These are phyloP conservation scores for Lichtheimia ornata DNA, from an alignment of 371 early-diverging fungal species.

Conservation along the genomic window DNA sequence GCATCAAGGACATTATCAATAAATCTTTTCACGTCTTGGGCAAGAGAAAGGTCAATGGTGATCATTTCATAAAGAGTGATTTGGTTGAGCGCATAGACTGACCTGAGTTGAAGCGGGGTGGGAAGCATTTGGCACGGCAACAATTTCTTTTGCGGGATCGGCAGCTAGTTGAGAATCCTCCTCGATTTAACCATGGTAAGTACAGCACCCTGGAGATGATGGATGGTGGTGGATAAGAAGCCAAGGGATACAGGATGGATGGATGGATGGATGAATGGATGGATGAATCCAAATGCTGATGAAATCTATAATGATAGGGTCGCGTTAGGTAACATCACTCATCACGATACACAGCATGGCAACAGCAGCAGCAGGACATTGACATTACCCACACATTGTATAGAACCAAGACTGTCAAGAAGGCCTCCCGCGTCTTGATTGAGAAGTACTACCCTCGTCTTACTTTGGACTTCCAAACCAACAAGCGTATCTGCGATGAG, in stretches of 20 bases:
- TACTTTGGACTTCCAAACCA: constrained; percentile 99
- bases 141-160: too few species aligned
- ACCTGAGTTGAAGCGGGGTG: too few species aligned
- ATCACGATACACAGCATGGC: too few species aligned
- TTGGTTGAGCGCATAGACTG: too few species aligned
- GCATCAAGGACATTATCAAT: too few species aligned
- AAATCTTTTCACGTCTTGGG: too few species aligned
- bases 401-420: constrained; percentile 99
- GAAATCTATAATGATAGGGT: constrained; percentile 21
- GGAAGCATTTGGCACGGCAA: too few species aligned
- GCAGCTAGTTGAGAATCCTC: too few species aligned
- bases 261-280: constrained; percentile 25
- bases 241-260: constrained; percentile 2
- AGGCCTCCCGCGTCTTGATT: constrained; percentile 99
- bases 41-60: too few species aligned
- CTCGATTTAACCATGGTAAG: too few species aligned
- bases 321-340: constrained; percentile 29
- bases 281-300: constrained; percentile 1
- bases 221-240: neutral
- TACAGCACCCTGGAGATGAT: neutral
- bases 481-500: constrained; percentile 98
- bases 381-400: neutral
- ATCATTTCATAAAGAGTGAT: too few species aligned
- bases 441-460: constrained; percentile 99
- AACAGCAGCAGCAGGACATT: neutral